Conservation (phyloP, 495 filamentous ascomycete species). For the Massariosphaeria phaeospora region DNA sequence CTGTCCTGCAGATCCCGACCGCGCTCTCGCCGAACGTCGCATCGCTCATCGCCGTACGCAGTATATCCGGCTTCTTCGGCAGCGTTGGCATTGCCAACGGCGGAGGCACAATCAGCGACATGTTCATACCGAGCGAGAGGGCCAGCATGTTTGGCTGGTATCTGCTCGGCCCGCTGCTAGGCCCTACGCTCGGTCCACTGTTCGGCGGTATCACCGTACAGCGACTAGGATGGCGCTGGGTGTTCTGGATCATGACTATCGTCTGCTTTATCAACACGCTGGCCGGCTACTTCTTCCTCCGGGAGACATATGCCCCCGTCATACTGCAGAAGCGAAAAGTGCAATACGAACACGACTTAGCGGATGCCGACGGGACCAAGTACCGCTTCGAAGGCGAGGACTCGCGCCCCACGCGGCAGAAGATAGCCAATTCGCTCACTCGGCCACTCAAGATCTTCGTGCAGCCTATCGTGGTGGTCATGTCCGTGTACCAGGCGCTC, state of each 20-base stretch:
- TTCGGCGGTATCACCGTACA: conserved; percentile 26
- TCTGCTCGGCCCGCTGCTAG: conserved; percentile 33
- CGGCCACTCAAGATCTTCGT: conserved; percentile 36
- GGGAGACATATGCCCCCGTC: conserved; percentile 26
- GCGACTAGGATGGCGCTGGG: conserved; percentile 17
- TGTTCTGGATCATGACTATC: conserved; percentile 22
- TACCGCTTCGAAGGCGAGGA: conserved; percentile 22
- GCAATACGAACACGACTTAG: neutral
- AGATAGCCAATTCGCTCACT: conserved; percentile 4
- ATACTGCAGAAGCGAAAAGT: conserved; percentile 8
- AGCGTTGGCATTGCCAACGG: conserved; percentile 36
- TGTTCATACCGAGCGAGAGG: conserved; percentile 31
- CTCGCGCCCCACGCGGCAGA: conserved; percentile 1
- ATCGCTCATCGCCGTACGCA: conserved; percentile 24
- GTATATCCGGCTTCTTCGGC: conserved; percentile 36
- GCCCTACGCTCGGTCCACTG: conserved; percentile 35
- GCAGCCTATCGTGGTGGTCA: conserved; percentile 38
- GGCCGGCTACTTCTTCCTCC: conserved; percentile 19
- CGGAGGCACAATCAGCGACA: conserved; percentile 35
- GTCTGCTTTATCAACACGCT: conserved; percentile 15
- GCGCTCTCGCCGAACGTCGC: conserved; percentile 33
- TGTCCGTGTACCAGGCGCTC: conserved; percentile 42
- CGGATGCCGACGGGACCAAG: conserved; percentile 6
- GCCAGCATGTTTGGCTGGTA: conserved; percentile 36
- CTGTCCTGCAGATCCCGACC: conserved; percentile 37